These are phyloP conservation scores for Verticillium isaacii DNA, from an alignment of 2,329 filamentous ascomycete species.

Conservation along the genomic window DNA sequence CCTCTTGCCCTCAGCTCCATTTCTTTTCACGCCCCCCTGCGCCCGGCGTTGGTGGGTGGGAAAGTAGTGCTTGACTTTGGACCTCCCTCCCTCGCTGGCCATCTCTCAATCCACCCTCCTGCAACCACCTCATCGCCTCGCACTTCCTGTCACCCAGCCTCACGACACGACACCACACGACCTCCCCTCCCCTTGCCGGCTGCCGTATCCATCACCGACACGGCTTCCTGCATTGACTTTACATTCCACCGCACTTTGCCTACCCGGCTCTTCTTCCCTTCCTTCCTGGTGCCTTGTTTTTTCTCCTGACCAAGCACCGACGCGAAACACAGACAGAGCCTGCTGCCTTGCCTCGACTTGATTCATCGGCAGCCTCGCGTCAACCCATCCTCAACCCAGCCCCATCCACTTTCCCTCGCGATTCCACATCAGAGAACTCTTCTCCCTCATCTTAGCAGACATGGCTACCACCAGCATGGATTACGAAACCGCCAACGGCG, in stretches of 20 bases:
- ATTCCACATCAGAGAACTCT: neutral
- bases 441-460: slow-evolving; percentile 11
- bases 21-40: slow-evolving; percentile 9
- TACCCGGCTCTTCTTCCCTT: slow-evolving; percentile 14
- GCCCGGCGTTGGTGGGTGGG: neutral
- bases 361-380: neutral
- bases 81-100: slow-evolving; percentile 4
- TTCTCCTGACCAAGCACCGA: neutral
- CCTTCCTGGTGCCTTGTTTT: slow-evolving; percentile 4
- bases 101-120: neutral
- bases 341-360: neutral
- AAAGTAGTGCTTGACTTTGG: slow-evolving; percentile 3
- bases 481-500: slow-evolving; percentile 63
- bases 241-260: neutral
- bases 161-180: neutral
- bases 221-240: neutral
- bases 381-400: slow-evolving; percentile 6
- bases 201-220: slow-evolving; percentile 1
- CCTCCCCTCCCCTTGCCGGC: neutral
- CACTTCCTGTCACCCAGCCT: neutral
- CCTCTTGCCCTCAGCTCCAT: slow-evolving; percentile 10
- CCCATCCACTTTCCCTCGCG: neutral
- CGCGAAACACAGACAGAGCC: neutral
- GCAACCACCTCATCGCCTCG: slow-evolving; percentile 1
- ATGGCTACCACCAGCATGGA: slow-evolving; percentile 67